phyloP scores from a whole-genome alignment of 257 asterid genomes.

The Linaria vulgaris region DNA sequence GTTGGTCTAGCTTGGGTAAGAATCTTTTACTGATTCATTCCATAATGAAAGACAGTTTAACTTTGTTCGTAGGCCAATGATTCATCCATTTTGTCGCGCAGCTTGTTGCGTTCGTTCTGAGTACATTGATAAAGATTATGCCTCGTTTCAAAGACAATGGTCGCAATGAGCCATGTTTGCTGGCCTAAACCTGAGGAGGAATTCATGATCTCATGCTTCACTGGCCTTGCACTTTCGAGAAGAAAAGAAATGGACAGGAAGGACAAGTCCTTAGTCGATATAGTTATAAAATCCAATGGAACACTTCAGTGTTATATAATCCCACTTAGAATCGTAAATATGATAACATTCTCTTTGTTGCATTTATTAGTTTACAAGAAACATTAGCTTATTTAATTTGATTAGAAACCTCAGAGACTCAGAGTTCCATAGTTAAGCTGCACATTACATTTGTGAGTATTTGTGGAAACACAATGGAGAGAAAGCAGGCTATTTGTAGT shows the following conservation, averaged over 20 bases:
- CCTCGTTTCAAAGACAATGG: conserved; percentile 17
- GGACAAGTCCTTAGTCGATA: no score
- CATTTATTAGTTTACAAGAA: background rate
- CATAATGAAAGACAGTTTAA: background rate
- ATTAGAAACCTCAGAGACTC: no score
- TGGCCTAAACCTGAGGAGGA: conserved; percentile 12
- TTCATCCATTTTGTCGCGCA: conserved; percentile 14
- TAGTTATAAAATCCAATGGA: no score
- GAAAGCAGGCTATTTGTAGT: no score
- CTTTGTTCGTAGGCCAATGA: background rate
- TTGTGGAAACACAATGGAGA: no score
- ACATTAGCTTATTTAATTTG: no score
- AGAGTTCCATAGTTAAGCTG: no score
- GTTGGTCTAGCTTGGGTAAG: conserved; percentile 34
- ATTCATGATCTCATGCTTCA: background rate
- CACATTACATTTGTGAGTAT: no score
- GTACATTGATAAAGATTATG: conserved; percentile 22
- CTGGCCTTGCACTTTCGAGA: background rate
- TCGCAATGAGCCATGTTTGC: conserved; percentile 8
- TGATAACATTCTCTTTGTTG: background rate
- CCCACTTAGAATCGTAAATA: conserved; percentile 6
- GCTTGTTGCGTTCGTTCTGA: conserved; percentile 28
- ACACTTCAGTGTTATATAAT: background rate
- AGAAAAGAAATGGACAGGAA: background rate
- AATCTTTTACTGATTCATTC: background rate